Evolutionary conservation across 202 grass and related monocot species (phyloP), one percentile per base, ranked within the genome.

Genomic region (Dendrocalamus latiflorus): DNA sequence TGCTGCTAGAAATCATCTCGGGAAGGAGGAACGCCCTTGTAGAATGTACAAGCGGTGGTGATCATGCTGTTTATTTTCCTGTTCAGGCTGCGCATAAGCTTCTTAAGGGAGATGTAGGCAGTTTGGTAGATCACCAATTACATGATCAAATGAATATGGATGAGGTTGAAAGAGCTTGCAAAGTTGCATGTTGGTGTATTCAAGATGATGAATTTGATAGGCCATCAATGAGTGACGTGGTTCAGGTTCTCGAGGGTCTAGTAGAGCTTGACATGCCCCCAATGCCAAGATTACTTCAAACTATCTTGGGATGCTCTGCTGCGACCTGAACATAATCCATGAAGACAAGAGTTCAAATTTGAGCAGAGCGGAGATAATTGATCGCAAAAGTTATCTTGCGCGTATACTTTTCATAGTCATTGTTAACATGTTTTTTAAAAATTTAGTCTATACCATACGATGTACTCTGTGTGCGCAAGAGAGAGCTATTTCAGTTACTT

Each of bases 191-290:
- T n/a, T n/a, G n/a, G n/a, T n/a, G n/a, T n/a, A n/a, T n/a, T n/a
- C n/a, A n/a, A n/a, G n/a, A n/a, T n/a, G n/a, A n/a, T n/a, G n/a
- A n/a, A n/a, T n/a, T n/a, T n/a, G n/a, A n/a, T n/a, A n/a, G n/a
- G n/a, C n/a, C n/a, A n/a, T n/a, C n/a, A n/a, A n/a, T n/a, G n/a
- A n/a, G n/a, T n/a, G n/a, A n/a, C n/a, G n/a, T n/a, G 22, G 77
- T 88, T 61, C 70, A 88, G 68, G 67, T 75, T 59, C 36, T 93
- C 4, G 88, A 90, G 67, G n/a, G n/a, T n/a, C n/a, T n/a, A n/a
- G n/a, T n/a, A n/a, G n/a, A n/a, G n/a, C n/a, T n/a, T n/a, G n/a
- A 20, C 56, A 86, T 53, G 81, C 76, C 85, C 91, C 79, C 37
- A 9, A 44, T 93, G 72, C 88, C 82, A 41, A 81, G 80, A 70